Conservation (phyloP, 169 alveolate species). For the Babesia ovata region DNA sequence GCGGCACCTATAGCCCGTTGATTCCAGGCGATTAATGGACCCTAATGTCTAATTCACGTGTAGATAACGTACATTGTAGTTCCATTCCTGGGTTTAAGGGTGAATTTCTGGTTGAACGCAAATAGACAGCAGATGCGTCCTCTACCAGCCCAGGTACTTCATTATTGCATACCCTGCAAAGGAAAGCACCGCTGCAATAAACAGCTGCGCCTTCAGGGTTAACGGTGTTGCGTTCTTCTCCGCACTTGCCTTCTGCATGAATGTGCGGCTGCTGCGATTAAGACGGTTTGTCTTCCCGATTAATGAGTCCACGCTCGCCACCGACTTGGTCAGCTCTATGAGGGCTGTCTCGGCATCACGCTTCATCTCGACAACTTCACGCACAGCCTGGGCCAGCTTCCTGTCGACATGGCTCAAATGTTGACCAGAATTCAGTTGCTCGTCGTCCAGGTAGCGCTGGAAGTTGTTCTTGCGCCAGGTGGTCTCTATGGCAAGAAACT, state of each 20-base stretch:
- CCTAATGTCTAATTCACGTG: too few relatives aligned
- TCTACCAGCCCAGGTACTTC: conserved; percentile 33
- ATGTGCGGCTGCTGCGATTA: conserved; percentile 38
- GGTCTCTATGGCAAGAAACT: conserved; percentile 45
- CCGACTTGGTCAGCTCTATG: conserved; percentile 65
- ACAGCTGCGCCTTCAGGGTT: conserved; percentile 48
- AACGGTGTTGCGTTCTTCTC: conserved; percentile 36
- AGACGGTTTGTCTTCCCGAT: conserved; percentile 31
- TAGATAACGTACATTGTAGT: too few relatives aligned
- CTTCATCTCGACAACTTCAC: conserved; percentile 64
- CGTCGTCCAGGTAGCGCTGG: conserved; percentile 29
- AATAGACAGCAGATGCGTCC: neutral
- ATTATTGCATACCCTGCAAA: conserved; percentile 21
- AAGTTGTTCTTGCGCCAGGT: conserved; percentile 34
- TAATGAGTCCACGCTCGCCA: conserved; percentile 56
- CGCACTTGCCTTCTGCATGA: conserved; percentile 46
- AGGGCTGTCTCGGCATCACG: conserved; percentile 64
- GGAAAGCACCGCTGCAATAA: conserved; percentile 36
- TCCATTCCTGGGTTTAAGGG: neutral
- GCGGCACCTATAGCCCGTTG: too few relatives aligned
- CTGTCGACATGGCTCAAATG: conserved; percentile 45
- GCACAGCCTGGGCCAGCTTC: conserved; percentile 61
- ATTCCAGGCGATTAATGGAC: too few relatives aligned
- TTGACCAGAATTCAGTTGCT: neutral
- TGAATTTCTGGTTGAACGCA: neutral